Base-by-base conservation (phyloP, 345 rosid species). In the Salix caprea region DNA sequence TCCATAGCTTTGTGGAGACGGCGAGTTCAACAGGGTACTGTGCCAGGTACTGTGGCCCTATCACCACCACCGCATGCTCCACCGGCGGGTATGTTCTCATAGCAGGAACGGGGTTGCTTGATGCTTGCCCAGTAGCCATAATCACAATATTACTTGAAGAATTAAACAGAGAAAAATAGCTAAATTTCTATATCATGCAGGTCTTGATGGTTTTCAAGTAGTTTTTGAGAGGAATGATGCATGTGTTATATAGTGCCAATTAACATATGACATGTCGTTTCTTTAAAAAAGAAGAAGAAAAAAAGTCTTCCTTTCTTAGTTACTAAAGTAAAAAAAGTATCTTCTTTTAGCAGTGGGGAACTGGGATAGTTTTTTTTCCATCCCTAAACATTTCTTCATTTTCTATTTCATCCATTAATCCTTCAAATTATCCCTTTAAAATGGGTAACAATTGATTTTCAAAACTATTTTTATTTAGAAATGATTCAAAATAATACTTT, bases 1-100 rank as follows among this genome's bases (percentile, higher is more conserved):
- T 70, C 9, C 67, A 1, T 0, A 74, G 32, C 61, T 84, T 87
- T 58, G 77, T 50, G 2, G 56, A 12, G 1, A 85, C 28, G 9
- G 62, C 36, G 0, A 87, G 83, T 2, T 30, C 32, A 30, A 85
- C 74, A 1, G 79, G 82, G 50, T 81, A 74, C 26, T 80, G 77
- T 4, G 79, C 82, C 34, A 81, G 16, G 62, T 78, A 87, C 46
- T 80, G 76, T 19, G 70, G 74, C n/a, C 85, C 73, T 12, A 87
- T 40, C 26, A 88, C 81, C 34, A 78, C 82, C 54, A 82, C 85
- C 3, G 85, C 81, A 1, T 11, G 18, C n/a, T 40, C 65, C 61
- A 40, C 36, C 1, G 82, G 73, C 14, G 14, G 36, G 61, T 65
- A 54, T 4, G 73, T 2, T 7, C 68, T 56, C 81, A 73, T 79